Evolutionary conservation across 1,284 basidiomycete genomes (phyloP), one percentile per base, ranked within the genome.

Genomic region (Naganishia albida): DNA sequence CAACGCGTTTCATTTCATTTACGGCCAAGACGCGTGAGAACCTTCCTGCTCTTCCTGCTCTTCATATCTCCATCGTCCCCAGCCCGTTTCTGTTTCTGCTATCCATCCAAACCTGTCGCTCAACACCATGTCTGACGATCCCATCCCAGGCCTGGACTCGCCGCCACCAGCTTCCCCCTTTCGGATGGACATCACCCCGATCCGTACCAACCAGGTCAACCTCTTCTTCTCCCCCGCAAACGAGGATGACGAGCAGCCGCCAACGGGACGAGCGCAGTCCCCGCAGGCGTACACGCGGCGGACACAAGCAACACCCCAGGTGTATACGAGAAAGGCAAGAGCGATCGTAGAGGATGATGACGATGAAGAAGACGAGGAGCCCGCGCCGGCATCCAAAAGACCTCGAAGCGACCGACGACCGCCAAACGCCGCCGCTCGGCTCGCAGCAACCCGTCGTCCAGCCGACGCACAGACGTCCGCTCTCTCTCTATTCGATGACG

Each of bases 161-260:
- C 56, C 56, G 13, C 34, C 56, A 16, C 56, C 43, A 4, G 44
- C 25, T 28, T 49, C 56, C 3, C 56, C 56, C 30, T 48, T 48
- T 26, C 56, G 51, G 28, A 53, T 53, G 51, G 51, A 53, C 34
- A 53, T 53, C 56, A 50, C 34, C 30, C 30, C 56, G 20, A 6
- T 39, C 12, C 56, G 46, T 6, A 53, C 26, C 10, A 48, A 57
- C n/a, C 56, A 60, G 15, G 23, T 60, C 46, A 60, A 60, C 46
- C 56, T 60, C 34, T 60, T 60, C 56, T 60, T 60, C 46, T 50
- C 56, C 16, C 46, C 56, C 18, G 46, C 42, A 20, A 13, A 25
- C n/a, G 43, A 53, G 30, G 51, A 53, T 7, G 51, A 46, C 56
- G 56, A 49, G 18, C n/a, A 38, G 26, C n/a, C 46, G n/a, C 18